Evolutionary conservation across 164 flowering plant species (phyloP), one percentile per base, ranked within the genome.

Genomic region (Magnolia kwangsiensis): DNA sequence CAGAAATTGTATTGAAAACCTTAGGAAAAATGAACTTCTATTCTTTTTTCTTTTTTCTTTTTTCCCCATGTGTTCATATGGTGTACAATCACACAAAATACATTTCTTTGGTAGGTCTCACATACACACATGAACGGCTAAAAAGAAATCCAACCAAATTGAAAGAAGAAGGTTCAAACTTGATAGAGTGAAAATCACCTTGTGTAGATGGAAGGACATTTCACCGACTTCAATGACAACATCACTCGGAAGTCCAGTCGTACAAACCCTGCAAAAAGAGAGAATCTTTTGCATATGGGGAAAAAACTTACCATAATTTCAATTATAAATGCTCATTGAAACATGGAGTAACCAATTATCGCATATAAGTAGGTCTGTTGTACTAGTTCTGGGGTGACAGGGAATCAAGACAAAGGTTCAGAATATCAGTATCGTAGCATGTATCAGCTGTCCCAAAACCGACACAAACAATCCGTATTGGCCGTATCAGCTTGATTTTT

Each of bases 171-270:
- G 14, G 49, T 37, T 69, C 50, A 69, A 69, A 69, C 51, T 13
- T 45, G 68, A 65, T 20, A 65, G 29, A 65, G 7, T 4, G 29
- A 65, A 23, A 50, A 70, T 73, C 51, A 90, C 95, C 95, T 92
- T 92, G 85, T 91, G 97, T 20, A 92, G 95, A 84, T 87, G 85
- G 80, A 92, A 92, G 72, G 88, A 84, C 87, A 87, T 86, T 66
- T 89, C 93, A 11, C 87, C 92, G 77, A 92, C 82, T 81, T 91
- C 89, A 79, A 92, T 72, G 20, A 85, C 80, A 77, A 91, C 81
- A 83, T 92, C 97, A 72, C 97, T 91, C 3, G 86, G 88, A 76
- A 89, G 91, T 69, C 95, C 97, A 51, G 87, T 80, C 23, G 84
- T 75, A 81, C 93, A 90, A 67, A 74, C 65, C 92, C 97, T 92